Conservation (phyloP, 2,329 filamentous ascomycete genomes). For the Tolypocladium sp. region DNA sequence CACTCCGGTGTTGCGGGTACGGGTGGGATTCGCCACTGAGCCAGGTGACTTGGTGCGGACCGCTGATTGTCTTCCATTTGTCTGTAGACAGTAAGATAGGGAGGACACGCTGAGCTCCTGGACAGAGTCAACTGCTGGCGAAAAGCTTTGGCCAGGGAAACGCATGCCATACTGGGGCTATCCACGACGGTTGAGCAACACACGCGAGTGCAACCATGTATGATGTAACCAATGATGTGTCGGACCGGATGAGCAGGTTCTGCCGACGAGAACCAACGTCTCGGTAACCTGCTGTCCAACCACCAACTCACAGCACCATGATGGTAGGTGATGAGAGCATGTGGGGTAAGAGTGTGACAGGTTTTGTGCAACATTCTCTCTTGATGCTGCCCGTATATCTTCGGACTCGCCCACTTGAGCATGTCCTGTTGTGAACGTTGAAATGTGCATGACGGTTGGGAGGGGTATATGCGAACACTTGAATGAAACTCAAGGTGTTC, state of each 20-base stretch:
- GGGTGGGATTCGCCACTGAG: no score
- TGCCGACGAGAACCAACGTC: not conserved
- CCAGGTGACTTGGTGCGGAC: not conserved
- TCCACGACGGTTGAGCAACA: not conserved
- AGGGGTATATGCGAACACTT: not conserved
- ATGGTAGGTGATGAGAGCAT: not conserved
- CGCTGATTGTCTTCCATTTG: not conserved
- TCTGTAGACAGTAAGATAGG: no score
- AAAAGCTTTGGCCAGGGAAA: not conserved
- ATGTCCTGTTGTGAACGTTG: not conserved
- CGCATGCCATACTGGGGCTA: not conserved
- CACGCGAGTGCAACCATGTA: not conserved
- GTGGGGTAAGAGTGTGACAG: not conserved
- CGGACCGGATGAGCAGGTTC: not conserved
- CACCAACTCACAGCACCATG: not conserved
- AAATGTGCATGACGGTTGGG: not conserved
- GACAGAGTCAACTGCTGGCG: not conserved
- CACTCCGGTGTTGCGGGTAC: not conserved
- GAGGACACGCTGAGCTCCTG: no score
- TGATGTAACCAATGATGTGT: not conserved
- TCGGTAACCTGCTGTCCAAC: not conserved
- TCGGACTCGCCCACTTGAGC: not conserved
- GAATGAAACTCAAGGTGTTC: not conserved
- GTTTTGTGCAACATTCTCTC: not conserved
- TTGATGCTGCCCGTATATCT: not conserved